Evolutionary conservation across 2,329 filamentous ascomycete species (phyloP).

Genomic region (Alternaria postmessia): DNA sequence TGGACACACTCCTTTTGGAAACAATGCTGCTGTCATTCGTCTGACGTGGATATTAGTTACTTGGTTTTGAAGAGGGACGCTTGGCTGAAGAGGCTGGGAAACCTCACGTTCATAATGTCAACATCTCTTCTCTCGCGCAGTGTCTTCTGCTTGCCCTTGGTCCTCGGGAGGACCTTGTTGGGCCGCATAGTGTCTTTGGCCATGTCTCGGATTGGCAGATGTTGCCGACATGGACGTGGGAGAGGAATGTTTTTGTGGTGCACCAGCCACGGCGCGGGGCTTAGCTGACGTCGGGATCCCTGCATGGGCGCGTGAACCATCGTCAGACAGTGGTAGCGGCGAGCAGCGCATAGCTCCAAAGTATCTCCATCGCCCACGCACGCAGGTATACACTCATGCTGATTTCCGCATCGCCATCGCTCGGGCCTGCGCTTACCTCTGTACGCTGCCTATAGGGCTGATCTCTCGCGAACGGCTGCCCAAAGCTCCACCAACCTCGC

Average conservation of each 20-base stretch:
- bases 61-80: neutral
- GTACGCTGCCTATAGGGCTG: constrained; percentile 22
- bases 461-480: constrained; percentile 22
- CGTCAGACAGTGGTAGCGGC: constrained; percentile 19
- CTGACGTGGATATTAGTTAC: constrained; percentile 52
- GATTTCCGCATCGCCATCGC: constrained; percentile 11
- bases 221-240: constrained; percentile 11
- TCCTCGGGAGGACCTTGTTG: constrained; percentile 22
- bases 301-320: constrained; percentile 24
- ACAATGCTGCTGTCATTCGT: constrained; percentile 93
- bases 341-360: constrained; percentile 9
- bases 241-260: constrained; percentile 29
- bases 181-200: constrained; percentile 14
- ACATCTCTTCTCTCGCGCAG: constrained; percentile 57
- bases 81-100: neutral
- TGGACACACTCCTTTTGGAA: constrained; percentile 92
- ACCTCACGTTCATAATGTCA: constrained; percentile 64
- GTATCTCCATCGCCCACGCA: neutral
- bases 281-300: constrained; percentile 25
- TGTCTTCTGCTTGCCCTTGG: constrained; percentile 26
- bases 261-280: constrained; percentile 34
- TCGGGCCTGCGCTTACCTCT: constrained; percentile 4
- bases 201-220: constrained; percentile 15
- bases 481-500: constrained; percentile 31
- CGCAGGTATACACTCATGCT: constrained; percentile 19